A percentile compares a stretch with the other conserved stretches of the same genome.
Evolutionary conservation across 495 filamentous ascomycete species (phyloP).

Genomic region (Filosporella fistucella): DNA sequence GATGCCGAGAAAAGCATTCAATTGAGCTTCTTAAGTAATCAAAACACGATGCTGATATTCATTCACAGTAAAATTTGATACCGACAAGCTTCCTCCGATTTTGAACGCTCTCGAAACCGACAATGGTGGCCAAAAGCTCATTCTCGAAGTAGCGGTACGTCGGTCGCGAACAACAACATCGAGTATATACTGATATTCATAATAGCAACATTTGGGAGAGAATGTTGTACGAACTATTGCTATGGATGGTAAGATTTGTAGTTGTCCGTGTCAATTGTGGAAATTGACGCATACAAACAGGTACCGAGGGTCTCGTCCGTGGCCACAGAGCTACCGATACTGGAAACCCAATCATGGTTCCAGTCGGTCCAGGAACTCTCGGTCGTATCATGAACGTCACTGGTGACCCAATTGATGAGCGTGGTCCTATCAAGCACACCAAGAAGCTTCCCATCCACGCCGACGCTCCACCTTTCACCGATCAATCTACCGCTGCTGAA

Average conservation of each 20-base stretch:
- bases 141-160: conserved; percentile 94
- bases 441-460: conserved; percentile 89
- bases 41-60: conserved; percentile 13
- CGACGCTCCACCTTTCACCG: conserved; percentile 83
- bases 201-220: conserved; percentile 98
- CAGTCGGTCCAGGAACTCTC: conserved; percentile 90
- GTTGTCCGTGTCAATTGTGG: conserved; percentile 4
- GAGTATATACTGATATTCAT: conserved; percentile 33
- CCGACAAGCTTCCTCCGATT: conserved; percentile 90
- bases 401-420: conserved; percentile 99
- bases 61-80: conserved; percentile 78
- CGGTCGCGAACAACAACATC: conserved; percentile 24
- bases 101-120: conserved; percentile 91
- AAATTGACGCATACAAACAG: conserved; percentile 38
- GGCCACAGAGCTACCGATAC: conserved; percentile 81
- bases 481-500: conserved; percentile 94
- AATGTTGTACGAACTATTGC: conserved; percentile 99
- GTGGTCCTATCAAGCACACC: conserved; percentile 90
- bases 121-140: conserved; percentile 90
- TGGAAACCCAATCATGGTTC: conserved; percentile 93
- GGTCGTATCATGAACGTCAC: conserved; percentile 99
- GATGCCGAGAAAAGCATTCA: conserved; percentile 12
- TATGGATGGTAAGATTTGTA: conserved; percentile 87
- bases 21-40: conserved; percentile 5
- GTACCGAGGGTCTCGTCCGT: conserved; percentile 98